Evolutionary conservation across 306 rosid species (phyloP).

Genomic region (Cicer arietinum): DNA sequence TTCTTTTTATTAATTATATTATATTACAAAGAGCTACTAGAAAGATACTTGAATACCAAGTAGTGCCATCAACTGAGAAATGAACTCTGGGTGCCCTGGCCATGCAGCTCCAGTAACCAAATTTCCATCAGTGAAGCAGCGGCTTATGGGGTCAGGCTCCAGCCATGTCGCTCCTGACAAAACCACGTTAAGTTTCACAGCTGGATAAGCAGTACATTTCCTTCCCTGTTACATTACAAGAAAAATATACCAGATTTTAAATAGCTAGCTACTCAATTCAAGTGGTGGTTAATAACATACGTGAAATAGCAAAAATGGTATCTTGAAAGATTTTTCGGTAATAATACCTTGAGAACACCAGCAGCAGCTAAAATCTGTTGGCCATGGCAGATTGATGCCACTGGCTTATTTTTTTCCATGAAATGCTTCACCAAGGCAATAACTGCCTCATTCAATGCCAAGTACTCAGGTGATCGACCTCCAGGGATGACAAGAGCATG

Average conservation of each 20-base stretch:
- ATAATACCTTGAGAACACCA: slow-evolving; percentile 75
- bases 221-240: slow-evolving; percentile 60
- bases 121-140: slow-evolving; percentile 86
- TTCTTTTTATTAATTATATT: not conserved
- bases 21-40: slow-evolving; percentile 33
- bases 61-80: slow-evolving; percentile 77
- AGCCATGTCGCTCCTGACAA: slow-evolving; percentile 77
- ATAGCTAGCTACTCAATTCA: not conserved
- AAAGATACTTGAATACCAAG: slow-evolving; percentile 68
- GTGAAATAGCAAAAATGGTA: not conserved
- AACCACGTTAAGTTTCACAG: slow-evolving; percentile 75
- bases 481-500: slow-evolving; percentile 66
- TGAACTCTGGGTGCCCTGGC: slow-evolving; percentile 88
- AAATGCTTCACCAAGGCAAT: slow-evolving; percentile 52
- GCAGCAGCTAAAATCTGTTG: slow-evolving; percentile 89
- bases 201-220: slow-evolving; percentile 91
- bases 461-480: slow-evolving; percentile 53
- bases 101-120: slow-evolving; percentile 90
- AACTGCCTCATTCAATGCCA: slow-evolving; percentile 50
- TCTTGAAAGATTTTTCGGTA: not conserved
- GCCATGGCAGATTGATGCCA: slow-evolving; percentile 63
- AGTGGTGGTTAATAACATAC: not conserved
- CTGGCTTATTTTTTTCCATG: slow-evolving; percentile 54
- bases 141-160: slow-evolving; percentile 86
- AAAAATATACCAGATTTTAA: slow-evolving; percentile 1